Evolutionary conservation across 2,329 filamentous ascomycete species (phyloP).

Genomic region (Trichophaea hybrida): DNA sequence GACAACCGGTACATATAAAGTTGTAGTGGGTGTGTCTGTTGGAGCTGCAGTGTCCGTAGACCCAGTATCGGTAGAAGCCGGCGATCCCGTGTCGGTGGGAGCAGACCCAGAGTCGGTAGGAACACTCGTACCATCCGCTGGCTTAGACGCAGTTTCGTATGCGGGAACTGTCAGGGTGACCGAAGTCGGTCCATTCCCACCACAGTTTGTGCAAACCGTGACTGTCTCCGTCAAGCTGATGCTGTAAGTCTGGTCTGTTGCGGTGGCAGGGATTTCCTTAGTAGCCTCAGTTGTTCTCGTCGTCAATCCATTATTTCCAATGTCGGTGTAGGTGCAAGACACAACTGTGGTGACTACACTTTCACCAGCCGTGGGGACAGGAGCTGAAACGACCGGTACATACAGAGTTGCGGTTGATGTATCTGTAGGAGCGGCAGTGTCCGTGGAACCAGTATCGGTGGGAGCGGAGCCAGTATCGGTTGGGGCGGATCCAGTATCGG

Average conservation of each 20-base stretch:
- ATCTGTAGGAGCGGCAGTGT: background rate
- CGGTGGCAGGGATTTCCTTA: background rate
- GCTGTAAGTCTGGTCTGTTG: background rate
- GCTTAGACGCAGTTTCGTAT: background rate
- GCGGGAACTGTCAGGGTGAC: background rate
- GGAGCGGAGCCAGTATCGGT: background rate
- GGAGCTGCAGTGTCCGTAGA: background rate
- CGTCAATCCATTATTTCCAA: background rate
- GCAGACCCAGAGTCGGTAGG: background rate
- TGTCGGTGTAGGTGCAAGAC: background rate
- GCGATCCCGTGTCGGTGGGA: background rate
- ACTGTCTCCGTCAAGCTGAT: background rate
- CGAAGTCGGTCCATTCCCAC: background rate
- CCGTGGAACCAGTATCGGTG: background rate
- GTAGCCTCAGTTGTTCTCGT: conserved; percentile 5
- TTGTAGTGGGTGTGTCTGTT: background rate
- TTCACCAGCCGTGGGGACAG: background rate
- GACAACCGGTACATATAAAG: conserved; percentile 1
- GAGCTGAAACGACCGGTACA: background rate
- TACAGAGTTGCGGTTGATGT: background rate
- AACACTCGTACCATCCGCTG: no score
- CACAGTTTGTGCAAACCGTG: background rate
- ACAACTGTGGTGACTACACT: background rate
- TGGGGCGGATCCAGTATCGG: no score
- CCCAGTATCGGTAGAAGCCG: background rate